Percentiles rank a stretch among this genome's conserved stretches.
Conservation (phyloP, 2,329 filamentous ascomycete species). For the Epichloe elymi region DNA sequence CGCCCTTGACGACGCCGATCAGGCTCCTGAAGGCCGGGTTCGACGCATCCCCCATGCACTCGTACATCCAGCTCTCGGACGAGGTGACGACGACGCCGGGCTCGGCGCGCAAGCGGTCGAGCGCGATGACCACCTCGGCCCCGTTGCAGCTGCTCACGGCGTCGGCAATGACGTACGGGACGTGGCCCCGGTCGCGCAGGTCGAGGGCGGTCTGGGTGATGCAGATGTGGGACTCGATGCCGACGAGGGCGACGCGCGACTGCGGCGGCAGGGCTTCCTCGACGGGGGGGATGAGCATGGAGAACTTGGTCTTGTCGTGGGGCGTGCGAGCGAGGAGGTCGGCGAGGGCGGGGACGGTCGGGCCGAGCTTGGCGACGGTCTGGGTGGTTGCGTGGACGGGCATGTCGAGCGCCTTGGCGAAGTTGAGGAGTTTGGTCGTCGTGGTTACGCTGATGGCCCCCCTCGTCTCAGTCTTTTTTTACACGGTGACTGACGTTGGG, state of each 20-base stretch:
- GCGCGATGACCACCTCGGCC: conserved; percentile 67
- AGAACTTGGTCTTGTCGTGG: conserved; percentile 80
- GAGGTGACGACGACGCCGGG: conserved; percentile 64
- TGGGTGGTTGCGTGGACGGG: conserved; percentile 83
- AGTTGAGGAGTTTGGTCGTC: conserved; percentile 54
- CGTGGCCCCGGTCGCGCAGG: conserved; percentile 58
- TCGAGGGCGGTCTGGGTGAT: conserved; percentile 86
- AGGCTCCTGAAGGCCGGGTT: conserved; percentile 61
- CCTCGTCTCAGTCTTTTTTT: not conserved
- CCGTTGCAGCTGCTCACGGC: conserved; percentile 79
- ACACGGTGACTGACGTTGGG: too few species aligned
- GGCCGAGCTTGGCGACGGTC: conserved; percentile 62
- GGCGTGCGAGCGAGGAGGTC: conserved; percentile 39
- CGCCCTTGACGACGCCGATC: conserved; percentile 67
- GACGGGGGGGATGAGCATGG: conserved; percentile 68
- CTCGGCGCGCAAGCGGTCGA: conserved; percentile 60
- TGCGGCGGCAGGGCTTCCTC: conserved; percentile 21
- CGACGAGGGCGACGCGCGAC: conserved; percentile 62
- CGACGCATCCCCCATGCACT: conserved; percentile 67
- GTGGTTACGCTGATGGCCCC: conserved; percentile 45
- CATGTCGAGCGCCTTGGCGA: conserved; percentile 52
- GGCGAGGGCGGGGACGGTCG: conserved; percentile 61
- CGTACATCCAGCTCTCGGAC: conserved; percentile 83
- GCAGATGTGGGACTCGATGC: conserved; percentile 91
- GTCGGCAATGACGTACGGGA: conserved; percentile 79